Evolutionary conservation across 1,139 yeast species (phyloP), one percentile per base, ranked within the genome.

Genomic region (Sugiyamaella xylanicola): DNA sequence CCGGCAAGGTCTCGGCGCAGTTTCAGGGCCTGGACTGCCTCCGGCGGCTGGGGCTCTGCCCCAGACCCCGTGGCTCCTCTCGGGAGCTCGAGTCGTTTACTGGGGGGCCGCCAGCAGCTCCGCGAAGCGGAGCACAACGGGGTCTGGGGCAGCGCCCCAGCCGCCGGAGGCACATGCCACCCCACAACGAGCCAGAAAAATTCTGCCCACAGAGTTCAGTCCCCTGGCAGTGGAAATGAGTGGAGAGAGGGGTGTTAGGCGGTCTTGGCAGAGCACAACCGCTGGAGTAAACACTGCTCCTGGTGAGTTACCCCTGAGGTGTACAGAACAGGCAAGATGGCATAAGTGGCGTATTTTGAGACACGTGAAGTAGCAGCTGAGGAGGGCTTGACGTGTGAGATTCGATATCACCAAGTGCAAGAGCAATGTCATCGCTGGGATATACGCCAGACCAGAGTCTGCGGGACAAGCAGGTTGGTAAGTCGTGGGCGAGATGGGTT

Each of bases 401-500:
- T 25, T 5, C 32, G 39, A 44, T 16, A 17, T 21, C 17, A 22
- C n/a, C 17, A 27, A 17, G n/a, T 17, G 7, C 11, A 43, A 8
- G 22, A 46, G 27, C 39, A 48, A 50, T 50, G 53, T 50, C 53
- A 22, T 19, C 19, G 36, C 20, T 50, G 36, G 43, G 48, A 11
- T 50, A 50, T 37, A 36, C 37, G 20, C 25, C 52, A 21, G 68
- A 64, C 22, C 62, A 59, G 40, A 64, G 72, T 41, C 66, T 74
- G 42, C 68, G 79, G 48, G 77, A 74, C 57, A 73, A 74, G 65
- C 80, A 76, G 63, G 71, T 71, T 48, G 67, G 76, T 72, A 61
- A 39, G 73, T 65, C 15, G 16, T 19, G 11, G 42, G n/a, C n/a
- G n/a, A n/a, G n/a, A n/a, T n/a, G n/a, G n/a, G n/a, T n/a, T n/a